A percentile compares a stretch with the other conserved stretches of the same genome.
These are phyloP conservation scores for Tothia fuscella DNA, from an alignment of 2,329 filamentous ascomycete genomes.

Conservation along the genomic window DNA sequence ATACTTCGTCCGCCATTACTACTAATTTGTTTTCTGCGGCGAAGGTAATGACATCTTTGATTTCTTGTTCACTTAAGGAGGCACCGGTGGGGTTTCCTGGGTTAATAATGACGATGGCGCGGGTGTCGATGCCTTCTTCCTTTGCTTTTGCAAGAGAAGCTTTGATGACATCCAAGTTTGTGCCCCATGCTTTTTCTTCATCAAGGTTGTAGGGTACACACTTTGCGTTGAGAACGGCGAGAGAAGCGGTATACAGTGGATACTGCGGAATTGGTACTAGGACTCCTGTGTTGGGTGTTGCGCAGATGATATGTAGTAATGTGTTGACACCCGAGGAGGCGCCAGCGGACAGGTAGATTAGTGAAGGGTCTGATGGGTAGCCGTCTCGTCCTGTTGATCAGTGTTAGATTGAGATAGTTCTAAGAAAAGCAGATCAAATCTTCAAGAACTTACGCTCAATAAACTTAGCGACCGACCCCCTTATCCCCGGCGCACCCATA, in stretches of 20 bases:
- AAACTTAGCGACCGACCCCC: constrained; percentile 82
- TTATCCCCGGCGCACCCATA: constrained; percentile 74
- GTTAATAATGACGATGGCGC: constrained; percentile 94
- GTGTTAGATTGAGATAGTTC: not conserved
- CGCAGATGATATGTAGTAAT: constrained; percentile 79
- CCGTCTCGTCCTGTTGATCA: constrained; percentile 59
- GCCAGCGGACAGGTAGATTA: constrained; percentile 84
- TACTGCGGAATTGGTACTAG: constrained; percentile 96
- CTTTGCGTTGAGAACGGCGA: constrained; percentile 71
- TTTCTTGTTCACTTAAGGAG: constrained; percentile 64
- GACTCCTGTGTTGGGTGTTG: constrained; percentile 63
- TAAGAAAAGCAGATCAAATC: not conserved
- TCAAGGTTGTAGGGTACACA: constrained; percentile 92
- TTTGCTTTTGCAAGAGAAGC: constrained; percentile 62
- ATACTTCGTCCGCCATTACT: constrained; percentile 91
- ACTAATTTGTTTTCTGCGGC: constrained; percentile 78
- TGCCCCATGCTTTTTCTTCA: constrained; percentile 77
- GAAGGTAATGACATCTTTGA: constrained; percentile 75
- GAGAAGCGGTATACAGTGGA: constrained; percentile 89
- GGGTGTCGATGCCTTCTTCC: constrained; percentile 68
- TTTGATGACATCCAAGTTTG: constrained; percentile 68
- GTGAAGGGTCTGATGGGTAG: constrained; percentile 64
- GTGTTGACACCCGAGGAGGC: constrained; percentile 94
- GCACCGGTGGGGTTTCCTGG: constrained; percentile 95
- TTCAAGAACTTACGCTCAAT: constrained; percentile 56